Percentiles rank a stretch among this genome's conserved stretches.
These are phyloP conservation scores for Crucibulum laeve DNA, from an alignment of 768 basidiomycete species.

Conservation along the genomic window DNA sequence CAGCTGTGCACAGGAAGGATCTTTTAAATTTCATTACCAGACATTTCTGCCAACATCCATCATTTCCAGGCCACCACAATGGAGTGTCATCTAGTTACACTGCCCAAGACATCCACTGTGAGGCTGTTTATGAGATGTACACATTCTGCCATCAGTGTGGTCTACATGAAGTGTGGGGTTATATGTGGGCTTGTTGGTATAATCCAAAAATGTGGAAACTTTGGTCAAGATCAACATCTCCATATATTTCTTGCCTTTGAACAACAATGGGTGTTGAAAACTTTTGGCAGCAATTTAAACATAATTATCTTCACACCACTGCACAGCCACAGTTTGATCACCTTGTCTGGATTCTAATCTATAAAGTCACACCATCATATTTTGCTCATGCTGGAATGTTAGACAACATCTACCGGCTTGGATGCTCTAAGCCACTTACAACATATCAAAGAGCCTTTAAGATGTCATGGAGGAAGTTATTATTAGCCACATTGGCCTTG, in stretches of 20 bases:
- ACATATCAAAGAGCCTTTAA: conserved; percentile 21
- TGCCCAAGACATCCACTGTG: conserved; percentile 15
- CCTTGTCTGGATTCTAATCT: conserved; percentile 22
- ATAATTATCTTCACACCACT: conserved; percentile 18
- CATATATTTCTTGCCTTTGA: conserved; percentile 14
- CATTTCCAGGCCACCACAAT: conserved; percentile 18
- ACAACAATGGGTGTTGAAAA: conserved; percentile 29
- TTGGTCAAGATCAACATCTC: conserved; percentile 24
- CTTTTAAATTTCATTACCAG: conserved; percentile 20
- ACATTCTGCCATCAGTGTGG: conserved; percentile 19
- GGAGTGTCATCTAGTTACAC: conserved; percentile 7
- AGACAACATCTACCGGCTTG: conserved; percentile 11
- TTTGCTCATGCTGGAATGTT: conserved; percentile 10
- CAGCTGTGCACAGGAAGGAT: conserved; percentile 17
- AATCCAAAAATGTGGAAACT: conserved; percentile 22
- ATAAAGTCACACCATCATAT: conserved; percentile 19
- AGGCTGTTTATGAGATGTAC: conserved; percentile 30
- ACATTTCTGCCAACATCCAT: conserved; percentile 24
- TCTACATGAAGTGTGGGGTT: conserved; percentile 28
- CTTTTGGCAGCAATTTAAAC: conserved; percentile 26
- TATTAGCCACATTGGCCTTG: no score
- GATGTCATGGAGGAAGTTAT: conserved; percentile 12
- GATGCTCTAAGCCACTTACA: conserved; percentile 14
- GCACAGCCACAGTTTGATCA: conserved; percentile 23
- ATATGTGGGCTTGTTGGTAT: conserved; percentile 32